Conservation (phyloP, 176 grass and related monocot species). For the Cocos nucifera region DNA sequence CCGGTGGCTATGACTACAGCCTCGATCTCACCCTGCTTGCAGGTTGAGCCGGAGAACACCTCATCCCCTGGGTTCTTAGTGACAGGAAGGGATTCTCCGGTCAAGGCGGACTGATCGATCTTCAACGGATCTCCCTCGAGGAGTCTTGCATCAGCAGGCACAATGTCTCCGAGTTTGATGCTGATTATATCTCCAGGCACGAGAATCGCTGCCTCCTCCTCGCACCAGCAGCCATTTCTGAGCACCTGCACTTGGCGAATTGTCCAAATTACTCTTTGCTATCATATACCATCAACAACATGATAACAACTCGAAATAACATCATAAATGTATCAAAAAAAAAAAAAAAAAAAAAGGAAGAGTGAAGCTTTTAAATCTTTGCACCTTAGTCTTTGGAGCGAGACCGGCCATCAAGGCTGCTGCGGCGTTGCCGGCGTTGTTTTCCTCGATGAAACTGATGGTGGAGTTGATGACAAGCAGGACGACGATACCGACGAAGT, state of each 20-base stretch:
- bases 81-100: conserved; percentile 17
- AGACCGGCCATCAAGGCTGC: conserved; percentile 4
- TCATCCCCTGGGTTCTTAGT: conserved; percentile 21
- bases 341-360: no score
- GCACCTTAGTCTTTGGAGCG: conserved; percentile 6
- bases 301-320: no score
- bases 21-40: conserved; percentile 26
- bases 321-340: no score
- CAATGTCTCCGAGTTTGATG: no score
- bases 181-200: background rate
- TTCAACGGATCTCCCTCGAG: conserved; percentile 20
- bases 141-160: background rate
- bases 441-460: conserved; percentile 7
- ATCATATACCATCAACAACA: background rate
- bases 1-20: conserved; percentile 25
- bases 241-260: background rate
- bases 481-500: conserved; percentile 2
- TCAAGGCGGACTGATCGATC: conserved; percentile 20
- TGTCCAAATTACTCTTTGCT: background rate
- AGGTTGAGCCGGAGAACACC: conserved; percentile 23
- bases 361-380: no score
- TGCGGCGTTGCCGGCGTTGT: conserved; percentile 6
- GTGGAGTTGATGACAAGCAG: conserved; percentile 7
- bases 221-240: background rate
- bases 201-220: conserved; percentile 1